Evolutionary conservation across 345 rosid species (phyloP).

Genomic region (Nephelium lappaceum): DNA sequence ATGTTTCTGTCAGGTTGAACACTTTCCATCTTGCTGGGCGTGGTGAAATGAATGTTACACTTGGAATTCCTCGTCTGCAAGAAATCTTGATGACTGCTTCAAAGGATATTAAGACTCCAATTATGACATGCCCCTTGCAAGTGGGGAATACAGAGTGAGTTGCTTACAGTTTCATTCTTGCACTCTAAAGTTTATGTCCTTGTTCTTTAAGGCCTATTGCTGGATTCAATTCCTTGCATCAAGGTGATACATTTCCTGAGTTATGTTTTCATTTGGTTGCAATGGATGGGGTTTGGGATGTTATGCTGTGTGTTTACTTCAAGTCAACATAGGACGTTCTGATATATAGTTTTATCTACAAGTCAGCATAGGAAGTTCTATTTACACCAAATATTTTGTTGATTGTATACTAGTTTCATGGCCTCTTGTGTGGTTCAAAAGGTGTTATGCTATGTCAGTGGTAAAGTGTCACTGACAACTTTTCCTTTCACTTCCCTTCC

Average conservation of each 20-base stretch:
- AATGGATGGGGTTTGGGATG: slow-evolving; percentile 32
- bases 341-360: not conserved
- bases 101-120: slow-evolving; percentile 75
- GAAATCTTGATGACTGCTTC: slow-evolving; percentile 97
- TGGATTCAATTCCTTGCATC: not conserved
- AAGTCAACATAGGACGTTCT: not conserved
- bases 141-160: slow-evolving; percentile 70
- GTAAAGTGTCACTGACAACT: not conserved
- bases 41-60: slow-evolving; percentile 99
- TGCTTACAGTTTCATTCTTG: slow-evolving; percentile 6
- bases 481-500: not conserved
- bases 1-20: slow-evolving; percentile 61
- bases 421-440: not conserved
- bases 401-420: not conserved
- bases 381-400: not conserved
- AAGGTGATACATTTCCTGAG: not conserved
- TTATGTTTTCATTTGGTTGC: slow-evolving; percentile 26
- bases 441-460: not conserved
- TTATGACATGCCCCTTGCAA: slow-evolving; percentile 88
- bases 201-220: not conserved
- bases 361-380: not conserved
- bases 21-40: slow-evolving; percentile 99
- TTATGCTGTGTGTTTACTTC: not conserved
- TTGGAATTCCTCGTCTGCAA: slow-evolving; percentile 95
- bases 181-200: not conserved